phyloP scores from a whole-genome alignment of 805 yeast species.

The Pichia paraexigua region DNA sequence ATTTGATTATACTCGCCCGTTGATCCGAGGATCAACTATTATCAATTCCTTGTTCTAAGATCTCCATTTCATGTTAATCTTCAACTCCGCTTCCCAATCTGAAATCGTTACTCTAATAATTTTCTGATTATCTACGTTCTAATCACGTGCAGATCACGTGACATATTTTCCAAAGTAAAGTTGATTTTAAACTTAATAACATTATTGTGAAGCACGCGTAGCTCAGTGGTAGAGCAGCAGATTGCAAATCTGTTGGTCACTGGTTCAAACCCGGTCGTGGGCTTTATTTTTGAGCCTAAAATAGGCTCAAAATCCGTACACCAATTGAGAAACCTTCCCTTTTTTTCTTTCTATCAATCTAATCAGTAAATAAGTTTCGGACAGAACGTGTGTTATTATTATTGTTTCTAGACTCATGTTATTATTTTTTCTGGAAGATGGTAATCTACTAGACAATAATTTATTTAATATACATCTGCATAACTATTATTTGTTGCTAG shows the following conservation, averaged over 20 bases:
- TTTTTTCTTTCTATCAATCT: not conserved
- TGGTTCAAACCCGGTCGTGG: constrained; percentile 91
- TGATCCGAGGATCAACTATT: too few relatives aligned
- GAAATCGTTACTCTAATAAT: too few relatives aligned
- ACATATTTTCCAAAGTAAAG: too few relatives aligned
- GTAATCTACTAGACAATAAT: not conserved
- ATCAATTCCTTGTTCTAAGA: too few relatives aligned
- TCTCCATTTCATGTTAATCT: too few relatives aligned
- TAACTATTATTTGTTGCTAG: too few relatives aligned
- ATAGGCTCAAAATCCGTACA: not conserved
- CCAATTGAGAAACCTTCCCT: not conserved
- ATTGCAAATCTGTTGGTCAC: constrained; percentile 98
- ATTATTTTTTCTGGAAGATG: not conserved
- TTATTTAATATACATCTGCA: not conserved
- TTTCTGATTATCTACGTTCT: too few relatives aligned
- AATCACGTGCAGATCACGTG: too few relatives aligned
- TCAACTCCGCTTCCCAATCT: too few relatives aligned
- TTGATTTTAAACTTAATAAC: too few relatives aligned
- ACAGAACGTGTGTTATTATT: not conserved
- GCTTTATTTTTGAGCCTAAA: constrained; percentile 29
- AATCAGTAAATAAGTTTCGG: not conserved
- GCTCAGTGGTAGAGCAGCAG: constrained; percentile 99
- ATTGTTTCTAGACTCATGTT: not conserved
- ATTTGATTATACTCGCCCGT: too few relatives aligned
- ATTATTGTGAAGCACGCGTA: constrained; percentile 31